A percentile compares a stretch with the other conserved stretches of the same genome.
Evolutionary conservation across 257 asterid genomes (phyloP).

Genomic region (Solanum paucissectum): DNA sequence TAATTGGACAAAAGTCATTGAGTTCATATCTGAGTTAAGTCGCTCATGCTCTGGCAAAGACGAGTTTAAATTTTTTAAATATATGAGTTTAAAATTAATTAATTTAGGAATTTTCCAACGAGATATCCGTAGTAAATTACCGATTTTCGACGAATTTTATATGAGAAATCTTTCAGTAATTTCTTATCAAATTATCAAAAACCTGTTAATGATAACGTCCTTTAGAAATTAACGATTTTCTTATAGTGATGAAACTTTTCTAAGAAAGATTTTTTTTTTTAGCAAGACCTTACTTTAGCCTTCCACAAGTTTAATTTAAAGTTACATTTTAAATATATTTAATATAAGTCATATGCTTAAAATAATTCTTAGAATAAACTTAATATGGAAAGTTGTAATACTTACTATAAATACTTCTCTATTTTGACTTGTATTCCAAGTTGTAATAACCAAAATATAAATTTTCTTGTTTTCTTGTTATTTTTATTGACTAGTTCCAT

Average conservation of each 20-base stretch:
- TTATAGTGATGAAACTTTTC: background rate
- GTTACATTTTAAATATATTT: background rate
- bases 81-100: background rate
- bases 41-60: background rate
- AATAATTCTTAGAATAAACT: background rate
- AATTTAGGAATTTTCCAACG: background rate
- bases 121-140: background rate
- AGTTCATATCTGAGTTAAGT: background rate
- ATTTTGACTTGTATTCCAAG: background rate
- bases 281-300: background rate
- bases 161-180: too few relatives aligned
- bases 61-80: background rate
- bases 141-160: too few relatives aligned
- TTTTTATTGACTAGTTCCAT: background rate
- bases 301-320: background rate
- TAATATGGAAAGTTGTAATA: background rate
- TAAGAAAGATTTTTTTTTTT: too few relatives aligned
- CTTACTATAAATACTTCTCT: background rate
- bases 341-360: background rate
- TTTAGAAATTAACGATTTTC: background rate
- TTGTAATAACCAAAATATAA: background rate
- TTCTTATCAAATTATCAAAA: background rate
- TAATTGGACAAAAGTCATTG: too few relatives aligned
- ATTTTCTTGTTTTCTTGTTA: background rate
- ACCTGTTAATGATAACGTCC: background rate